Evolutionary conservation across 192 early-diverging fungal genomes (phyloP), one percentile per base, ranked within the genome.

Genomic region (Backusella westeae): DNA sequence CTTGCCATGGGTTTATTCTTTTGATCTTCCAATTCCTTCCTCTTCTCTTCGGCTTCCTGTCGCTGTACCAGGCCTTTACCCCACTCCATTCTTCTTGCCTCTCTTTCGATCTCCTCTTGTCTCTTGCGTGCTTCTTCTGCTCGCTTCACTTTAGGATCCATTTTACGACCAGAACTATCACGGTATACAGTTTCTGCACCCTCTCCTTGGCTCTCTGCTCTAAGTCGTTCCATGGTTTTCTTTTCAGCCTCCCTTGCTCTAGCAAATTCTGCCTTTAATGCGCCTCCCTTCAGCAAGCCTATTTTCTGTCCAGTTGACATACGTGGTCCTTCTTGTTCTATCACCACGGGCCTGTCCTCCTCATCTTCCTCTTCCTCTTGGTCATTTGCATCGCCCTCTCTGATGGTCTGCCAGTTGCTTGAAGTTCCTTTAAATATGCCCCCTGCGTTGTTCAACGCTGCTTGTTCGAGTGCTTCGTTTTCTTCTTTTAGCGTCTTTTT

Each of bases 81-180:
- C 89, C 89, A 90, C 68, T 88, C 87, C 85, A 87, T 87, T 46
- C 72, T 39, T 26, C 78, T 84, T 69, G 87, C 86, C 68, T 87
- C 80, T 68, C 79, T 83, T 67, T 90, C 89, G n/a, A 87, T 80
- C 75, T 84, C 67, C 66, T 81, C 39, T 73, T 78, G 73, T 53
- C 69, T 77, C 19, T 52, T 49, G 36, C 76, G 68, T n/a, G 69
- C 71, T 49, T 83, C 79, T 34, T 83, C 79, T n/a, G 82, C 79
- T 71, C 68, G 77, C 19, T 69, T 56, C 4, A 80, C 12, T 21
- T 68, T 79, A n/a, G 69, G 52, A 36, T 83, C 82, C 4, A 78
- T 38, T 67, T 77, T 79, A 23, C 79, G 75, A 17, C 82, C 82
- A 35, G 78, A 38, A 29, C 29, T 68, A 41, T 83, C 82, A 49